These are phyloP conservation scores for Talaromyces funiculosus DNA, from an alignment of 2,329 filamentous ascomycete species.

Conservation along the genomic window DNA sequence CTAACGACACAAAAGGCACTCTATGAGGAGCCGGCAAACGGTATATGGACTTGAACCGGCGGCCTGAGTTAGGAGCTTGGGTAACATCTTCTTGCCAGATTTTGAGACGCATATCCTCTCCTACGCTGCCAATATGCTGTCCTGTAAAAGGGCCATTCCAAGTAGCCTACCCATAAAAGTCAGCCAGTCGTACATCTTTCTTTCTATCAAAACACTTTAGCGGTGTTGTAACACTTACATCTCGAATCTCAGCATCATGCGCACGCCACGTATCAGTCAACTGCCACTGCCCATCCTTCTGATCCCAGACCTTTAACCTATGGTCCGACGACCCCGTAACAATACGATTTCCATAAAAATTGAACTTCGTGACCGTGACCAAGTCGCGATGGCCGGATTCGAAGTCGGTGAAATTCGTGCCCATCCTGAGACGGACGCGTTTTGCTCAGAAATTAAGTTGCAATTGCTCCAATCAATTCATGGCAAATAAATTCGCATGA, in stretches of 20 bases:
- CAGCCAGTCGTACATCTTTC: neutral
- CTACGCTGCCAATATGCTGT: constrained; percentile 80
- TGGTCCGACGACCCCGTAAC: constrained; percentile 89
- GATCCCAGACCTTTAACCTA: constrained; percentile 85
- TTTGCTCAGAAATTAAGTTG: neutral
- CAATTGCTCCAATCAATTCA: neutral
- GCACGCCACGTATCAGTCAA: constrained; percentile 83
- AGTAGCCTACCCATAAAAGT: constrained; percentile 58
- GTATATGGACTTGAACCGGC: constrained; percentile 70
- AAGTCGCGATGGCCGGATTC: constrained; percentile 53
- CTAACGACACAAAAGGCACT: constrained; percentile 67
- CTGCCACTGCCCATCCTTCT: constrained; percentile 67
- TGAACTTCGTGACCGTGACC: constrained; percentile 81
- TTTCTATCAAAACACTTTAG: constrained; percentile 28
- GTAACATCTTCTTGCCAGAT: constrained; percentile 89
- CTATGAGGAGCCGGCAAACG: constrained; percentile 62
- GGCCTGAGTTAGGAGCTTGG: constrained; percentile 65
- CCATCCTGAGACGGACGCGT: constrained; percentile 21
- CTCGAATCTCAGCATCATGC: constrained; percentile 82
- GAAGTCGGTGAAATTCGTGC: constrained; percentile 38
- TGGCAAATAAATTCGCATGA: neutral
- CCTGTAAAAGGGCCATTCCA: constrained; percentile 91
- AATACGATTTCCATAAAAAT: constrained; percentile 85
- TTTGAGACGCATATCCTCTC: constrained; percentile 82
- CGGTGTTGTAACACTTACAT: constrained; percentile 51